Evolutionary conservation across 2,329 filamentous ascomycete species (phyloP), one percentile per base, ranked within the genome.

Genomic region (Paradendryphiella salina): DNA sequence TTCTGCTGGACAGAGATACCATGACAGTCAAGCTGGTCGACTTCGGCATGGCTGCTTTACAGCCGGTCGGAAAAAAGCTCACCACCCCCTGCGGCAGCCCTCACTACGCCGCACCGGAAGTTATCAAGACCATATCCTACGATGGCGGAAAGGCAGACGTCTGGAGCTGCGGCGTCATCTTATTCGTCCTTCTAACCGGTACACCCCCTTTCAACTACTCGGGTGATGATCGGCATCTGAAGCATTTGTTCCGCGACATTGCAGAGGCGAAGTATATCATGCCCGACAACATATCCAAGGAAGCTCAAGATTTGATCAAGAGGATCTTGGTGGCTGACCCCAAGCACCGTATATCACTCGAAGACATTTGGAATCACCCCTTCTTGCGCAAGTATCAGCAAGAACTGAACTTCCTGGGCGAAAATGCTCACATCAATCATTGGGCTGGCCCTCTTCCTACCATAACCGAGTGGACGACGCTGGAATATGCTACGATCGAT

Each of bases 11-110:
- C 50, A 78, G 79, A 3, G 78, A 86, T 5, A 75, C 71, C 38
- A 82, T 87, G 45, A 85, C 89, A 50, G 85, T 97, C 72, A 99
- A 97, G 75, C 86, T 99, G 63, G 93, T 93, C 43, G 94, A 99
- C 72, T 99, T 99, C 72, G 93, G 94, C 34, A 96, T 99, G 92
- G 94, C 94, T 36, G 93, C 93, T 3, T 79, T 97, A 34, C 93
- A 97, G 71, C 89, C 89, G 3, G 82, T 84, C 18, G 87, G 85
- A 7, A 86, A 90, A 59, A 86, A 86, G 67, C 82, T 99, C 21
- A 88, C 84, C 49, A 97, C 94, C 0, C 90, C 93, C 4, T 99
- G 94, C 65, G 94, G 94, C 15, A 97, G 94, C 57, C 94, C 94
- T 17, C 94, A 97, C 73, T 99, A 99, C 66, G 93, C 93, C 14